phyloP scores from a whole-genome alignment of 805 yeast genomes.

The Saccharomycopsis sp. region DNA sequence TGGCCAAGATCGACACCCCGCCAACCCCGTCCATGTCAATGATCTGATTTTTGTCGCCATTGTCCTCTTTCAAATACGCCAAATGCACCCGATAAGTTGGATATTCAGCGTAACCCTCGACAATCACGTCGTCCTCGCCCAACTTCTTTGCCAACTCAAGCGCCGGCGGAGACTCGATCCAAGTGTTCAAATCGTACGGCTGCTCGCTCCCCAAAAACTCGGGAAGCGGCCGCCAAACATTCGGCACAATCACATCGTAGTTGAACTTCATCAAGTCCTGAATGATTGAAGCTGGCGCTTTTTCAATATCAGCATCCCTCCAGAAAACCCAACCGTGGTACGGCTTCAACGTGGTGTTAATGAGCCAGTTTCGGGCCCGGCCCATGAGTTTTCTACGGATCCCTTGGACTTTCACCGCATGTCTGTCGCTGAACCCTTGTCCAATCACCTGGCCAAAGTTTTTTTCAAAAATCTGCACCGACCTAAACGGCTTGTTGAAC shows the following conservation, averaged over 20 bases:
- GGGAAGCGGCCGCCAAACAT: constrained; percentile 97
- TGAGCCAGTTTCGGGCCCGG: constrained; percentile 77
- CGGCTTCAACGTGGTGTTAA: constrained; percentile 64
- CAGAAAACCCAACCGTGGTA: constrained; percentile 88
- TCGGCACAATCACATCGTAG: constrained; percentile 69
- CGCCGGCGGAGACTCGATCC: constrained; percentile 86
- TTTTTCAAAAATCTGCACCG: constrained; percentile 53
- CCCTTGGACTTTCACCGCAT: constrained; percentile 80
- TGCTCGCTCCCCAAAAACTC: constrained; percentile 84
- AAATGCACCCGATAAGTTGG: constrained; percentile 81
- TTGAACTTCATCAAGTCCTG: constrained; percentile 62
- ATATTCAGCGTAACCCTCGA: constrained; percentile 81
- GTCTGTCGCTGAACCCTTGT: constrained; percentile 76
- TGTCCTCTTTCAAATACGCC: constrained; percentile 56
- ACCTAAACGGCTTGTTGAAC: constrained; percentile 51
- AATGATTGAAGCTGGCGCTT: constrained; percentile 70
- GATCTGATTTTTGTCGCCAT: constrained; percentile 55
- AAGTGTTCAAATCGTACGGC: constrained; percentile 92
- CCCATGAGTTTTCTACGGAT: constrained; percentile 80
- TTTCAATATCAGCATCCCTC: constrained; percentile 82
- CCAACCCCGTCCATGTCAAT: constrained; percentile 78
- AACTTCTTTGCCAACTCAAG: constrained; percentile 52
- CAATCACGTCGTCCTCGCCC: constrained; percentile 77
- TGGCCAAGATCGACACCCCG: constrained; percentile 73
- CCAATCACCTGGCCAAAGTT: constrained; percentile 86